Percentiles rank a stretch among this genome's conserved stretches.
Conservation (phyloP, 441 rosid genomes). For the Oxalis stricta region DNA sequence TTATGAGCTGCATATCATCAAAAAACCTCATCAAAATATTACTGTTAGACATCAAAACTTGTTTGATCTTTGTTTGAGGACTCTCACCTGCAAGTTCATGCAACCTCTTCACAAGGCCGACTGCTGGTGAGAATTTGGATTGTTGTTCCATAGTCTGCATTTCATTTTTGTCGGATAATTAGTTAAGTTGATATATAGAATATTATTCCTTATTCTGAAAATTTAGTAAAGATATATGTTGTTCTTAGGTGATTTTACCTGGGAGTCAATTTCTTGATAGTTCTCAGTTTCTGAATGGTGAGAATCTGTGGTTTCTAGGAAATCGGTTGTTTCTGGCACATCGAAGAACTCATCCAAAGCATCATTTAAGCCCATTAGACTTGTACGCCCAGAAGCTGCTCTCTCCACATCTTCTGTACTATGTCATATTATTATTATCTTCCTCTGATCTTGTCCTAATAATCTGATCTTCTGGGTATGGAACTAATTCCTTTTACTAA, state of each 20-base stretch:
- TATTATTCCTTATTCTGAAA: too few species aligned
- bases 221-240: neutral
- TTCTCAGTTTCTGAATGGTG: conserved; percentile 29
- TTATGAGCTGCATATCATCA: conserved; percentile 40
- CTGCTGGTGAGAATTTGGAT: conserved; percentile 43
- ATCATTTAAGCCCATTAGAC: conserved; percentile 46
- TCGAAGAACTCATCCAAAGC: conserved; percentile 84
- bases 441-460: conserved; percentile 12
- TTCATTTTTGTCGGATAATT: conserved; percentile 6
- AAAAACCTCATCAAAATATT: too few species aligned
- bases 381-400: conserved; percentile 21
- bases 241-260: conserved; percentile 17
- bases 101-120: conserved; percentile 57
- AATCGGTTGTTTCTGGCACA: conserved; percentile 44
- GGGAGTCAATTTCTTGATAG: conserved; percentile 19
- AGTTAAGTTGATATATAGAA: neutral
- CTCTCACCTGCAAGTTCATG: conserved; percentile 67
- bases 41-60: too few species aligned
- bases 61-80: conserved; percentile 4
- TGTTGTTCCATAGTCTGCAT: conserved; percentile 25
- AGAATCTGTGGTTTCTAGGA: conserved; percentile 16
- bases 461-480: conserved; percentile 9
- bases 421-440: too few species aligned
- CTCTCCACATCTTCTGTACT: conserved; percentile 39
- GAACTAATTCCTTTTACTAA: conserved; percentile 14